Evolutionary conservation across 1,139 yeast genomes (phyloP), one percentile per base, ranked within the genome.

Genomic region (Candida sp.): DNA sequence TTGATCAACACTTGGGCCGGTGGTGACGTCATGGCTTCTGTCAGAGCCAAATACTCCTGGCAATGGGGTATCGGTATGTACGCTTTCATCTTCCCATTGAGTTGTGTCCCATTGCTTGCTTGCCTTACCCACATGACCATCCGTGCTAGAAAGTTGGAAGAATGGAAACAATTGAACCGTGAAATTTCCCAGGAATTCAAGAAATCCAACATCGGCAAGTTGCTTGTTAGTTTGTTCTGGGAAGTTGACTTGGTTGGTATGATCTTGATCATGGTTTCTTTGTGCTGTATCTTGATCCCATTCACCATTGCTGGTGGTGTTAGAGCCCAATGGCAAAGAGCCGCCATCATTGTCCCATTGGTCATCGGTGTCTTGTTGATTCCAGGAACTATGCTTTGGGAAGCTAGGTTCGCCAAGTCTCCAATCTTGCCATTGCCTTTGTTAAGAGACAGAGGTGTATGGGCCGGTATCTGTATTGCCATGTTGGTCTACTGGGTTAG

Each of bases 1-100:
- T 82, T 88, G 57, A 85, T 88, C 67, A 88, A 86, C 63, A 85
- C 93, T n/a, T 88, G 94, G 94, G 77, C 86, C 48, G 68, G 84
- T 37, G 93, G 91, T 61, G 74, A 84, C 58, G 69, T 87, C 45
- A 69, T 80, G 17, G 58, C 45, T 11, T 50, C 54, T 5, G 54
- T 62, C 34, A 52, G 54, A 30, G 56, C 60, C 4, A 30, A 49
- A 2, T 66, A 69, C 58, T 57, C 70, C 0, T 87, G 94, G 94
- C 77, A 81, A 37, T 88, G 86, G 84, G 86, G 86, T 59, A 84
- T 87, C 58, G 93, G 88, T 40, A 86, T 88, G 81, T 88, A 90
- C 90, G 92, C 92, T 1, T 85, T 86, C 62, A 85, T 88, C 54
- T 78, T 85, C 72, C 93, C 94, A 28, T 72, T 86, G 33, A 65